Percentiles rank a stretch among this genome's conserved stretches.
phyloP scores from a whole-genome alignment of 2,329 filamentous ascomycete genomes.

The Sarocladium oryzae region DNA sequence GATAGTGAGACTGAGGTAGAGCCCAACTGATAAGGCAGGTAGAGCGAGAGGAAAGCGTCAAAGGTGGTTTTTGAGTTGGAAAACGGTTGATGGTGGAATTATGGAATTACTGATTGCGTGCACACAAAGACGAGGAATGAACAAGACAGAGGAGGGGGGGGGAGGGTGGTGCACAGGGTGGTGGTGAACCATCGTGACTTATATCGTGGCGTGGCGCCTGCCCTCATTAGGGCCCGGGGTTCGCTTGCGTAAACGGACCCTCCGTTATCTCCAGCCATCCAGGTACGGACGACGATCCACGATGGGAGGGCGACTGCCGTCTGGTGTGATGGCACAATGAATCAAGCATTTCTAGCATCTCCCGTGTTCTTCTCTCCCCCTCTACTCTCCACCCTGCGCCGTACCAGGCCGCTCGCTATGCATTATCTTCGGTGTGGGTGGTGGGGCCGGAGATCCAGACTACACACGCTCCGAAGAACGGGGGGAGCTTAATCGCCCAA shows the following conservation, averaged over 20 bases:
- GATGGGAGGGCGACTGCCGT: neutral
- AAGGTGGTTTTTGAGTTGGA: neutral
- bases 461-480: slow-evolving; percentile 5
- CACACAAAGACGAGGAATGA: neutral
- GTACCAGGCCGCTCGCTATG: slow-evolving; percentile 1
- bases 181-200: slow-evolving; percentile 9
- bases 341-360: slow-evolving; percentile 4
- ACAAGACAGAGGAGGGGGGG: neutral
- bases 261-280: slow-evolving; percentile 6
- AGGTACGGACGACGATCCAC: slow-evolving; percentile 7
- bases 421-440: slow-evolving; percentile 9
- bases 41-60: neutral
- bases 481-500: neutral
- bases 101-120: slow-evolving; percentile 1
- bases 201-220: neutral
- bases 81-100: neutral
- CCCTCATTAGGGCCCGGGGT: neutral
- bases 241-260: neutral
- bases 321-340: neutral
- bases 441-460: slow-evolving; percentile 8
- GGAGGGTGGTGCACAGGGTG: neutral
- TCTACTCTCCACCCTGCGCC: neutral
- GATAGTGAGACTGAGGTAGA: neutral
- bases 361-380: neutral
- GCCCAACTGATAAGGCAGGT: neutral